These are phyloP conservation scores for Malassezia nana DNA, from an alignment of 1,284 basidiomycete genomes.

Conservation along the genomic window DNA sequence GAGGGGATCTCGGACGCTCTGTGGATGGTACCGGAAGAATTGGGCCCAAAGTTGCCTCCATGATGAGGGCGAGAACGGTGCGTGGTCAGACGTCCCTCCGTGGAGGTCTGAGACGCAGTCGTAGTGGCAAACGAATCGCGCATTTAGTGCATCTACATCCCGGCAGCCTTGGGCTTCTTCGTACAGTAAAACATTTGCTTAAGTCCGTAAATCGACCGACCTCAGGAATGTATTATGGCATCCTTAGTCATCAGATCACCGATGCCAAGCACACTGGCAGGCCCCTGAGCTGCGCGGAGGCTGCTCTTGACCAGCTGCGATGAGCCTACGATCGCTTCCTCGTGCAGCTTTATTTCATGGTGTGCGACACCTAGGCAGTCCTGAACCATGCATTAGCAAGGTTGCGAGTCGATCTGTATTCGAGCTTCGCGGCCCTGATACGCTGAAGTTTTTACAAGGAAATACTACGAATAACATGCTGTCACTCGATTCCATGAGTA, in stretches of 20 bases:
- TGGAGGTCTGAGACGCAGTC: neutral
- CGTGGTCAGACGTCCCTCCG: neutral
- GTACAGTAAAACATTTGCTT: neutral
- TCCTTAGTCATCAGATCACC: neutral
- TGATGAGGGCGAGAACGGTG: neutral
- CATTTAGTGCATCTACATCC: neutral
- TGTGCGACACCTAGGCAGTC: neutral
- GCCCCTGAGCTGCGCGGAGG: too few species aligned
- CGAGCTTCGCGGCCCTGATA: constrained; percentile 69
- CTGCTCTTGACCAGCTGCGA: too few species aligned
- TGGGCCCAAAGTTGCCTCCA: constrained; percentile 3
- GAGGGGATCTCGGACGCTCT: neutral
- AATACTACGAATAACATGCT: constrained; percentile 59
- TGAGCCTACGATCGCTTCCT: neutral
- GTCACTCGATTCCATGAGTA: constrained; percentile 25
- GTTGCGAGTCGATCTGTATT: constrained; percentile 51
- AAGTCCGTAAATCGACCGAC: neutral
- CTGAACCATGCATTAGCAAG: neutral
- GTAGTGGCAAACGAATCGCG: neutral
- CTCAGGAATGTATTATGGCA: neutral
- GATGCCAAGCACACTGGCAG: too few species aligned
- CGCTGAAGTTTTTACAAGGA: constrained; percentile 77
- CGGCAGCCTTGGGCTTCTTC: neutral
- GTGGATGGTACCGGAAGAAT: neutral
- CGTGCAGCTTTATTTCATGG: neutral